These are phyloP conservation scores for Phytophthora niederhauseri DNA, from an alignment of 352 stramenopile genomes.

Conservation along the genomic window DNA sequence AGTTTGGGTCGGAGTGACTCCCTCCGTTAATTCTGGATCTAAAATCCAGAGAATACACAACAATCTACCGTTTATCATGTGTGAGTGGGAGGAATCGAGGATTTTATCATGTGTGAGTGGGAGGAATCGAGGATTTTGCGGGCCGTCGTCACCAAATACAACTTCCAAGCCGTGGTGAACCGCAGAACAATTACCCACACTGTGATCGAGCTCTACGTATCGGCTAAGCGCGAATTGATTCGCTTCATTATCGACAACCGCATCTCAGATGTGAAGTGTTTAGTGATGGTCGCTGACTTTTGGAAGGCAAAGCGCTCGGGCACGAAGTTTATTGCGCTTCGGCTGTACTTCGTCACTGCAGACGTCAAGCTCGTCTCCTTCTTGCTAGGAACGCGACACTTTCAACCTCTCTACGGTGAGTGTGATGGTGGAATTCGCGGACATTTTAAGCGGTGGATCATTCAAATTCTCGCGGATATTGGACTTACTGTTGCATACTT, in stretches of 20 bases:
- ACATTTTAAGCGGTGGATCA: conserved; percentile 14
- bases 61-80: conserved; percentile 13
- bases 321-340: conserved; percentile 5
- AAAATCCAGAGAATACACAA: too few relatives aligned
- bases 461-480: conserved; percentile 4
- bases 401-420: conserved; percentile 5
- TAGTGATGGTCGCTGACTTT: conserved; percentile 7
- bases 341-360: neutral
- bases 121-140: conserved; percentile 7
- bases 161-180: conserved; percentile 3
- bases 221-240: neutral
- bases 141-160: conserved; percentile 8
- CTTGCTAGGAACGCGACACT: conserved; percentile 11
- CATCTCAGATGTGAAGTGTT: neutral
- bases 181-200: conserved; percentile 3
- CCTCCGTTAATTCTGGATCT: too few relatives aligned
- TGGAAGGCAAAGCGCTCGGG: conserved; percentile 5
- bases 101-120: too few relatives aligned
- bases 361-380: conserved; percentile 1
- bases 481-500: conserved; percentile 3
- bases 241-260: neutral
- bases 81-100: conserved; percentile 13
- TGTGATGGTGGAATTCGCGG: neutral
- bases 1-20: too few relatives aligned
- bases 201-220: conserved; percentile 10